phyloP scores from a whole-genome alignment of 2,329 filamentous ascomycete genomes.

The Colletotrichum phormii region DNA sequence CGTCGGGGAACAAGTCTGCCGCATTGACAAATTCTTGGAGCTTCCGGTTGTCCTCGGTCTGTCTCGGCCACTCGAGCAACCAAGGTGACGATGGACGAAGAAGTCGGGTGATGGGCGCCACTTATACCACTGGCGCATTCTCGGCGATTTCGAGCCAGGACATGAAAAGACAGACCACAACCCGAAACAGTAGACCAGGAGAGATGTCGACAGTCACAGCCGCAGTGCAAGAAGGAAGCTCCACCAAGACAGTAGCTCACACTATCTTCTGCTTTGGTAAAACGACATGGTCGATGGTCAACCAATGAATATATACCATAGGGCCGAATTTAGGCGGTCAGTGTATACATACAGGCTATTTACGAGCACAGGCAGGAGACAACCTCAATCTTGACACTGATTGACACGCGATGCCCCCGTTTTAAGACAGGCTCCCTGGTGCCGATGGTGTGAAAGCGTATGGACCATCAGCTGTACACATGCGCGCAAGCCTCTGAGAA shows the following conservation, averaged over 20 bases:
- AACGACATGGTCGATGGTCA: background rate
- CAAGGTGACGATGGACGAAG: background rate
- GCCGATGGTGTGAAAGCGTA: constrained; percentile 21
- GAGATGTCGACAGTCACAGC: background rate
- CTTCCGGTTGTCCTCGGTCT: constrained; percentile 3
- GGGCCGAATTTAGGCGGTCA: constrained; percentile 1
- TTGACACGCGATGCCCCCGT: constrained; percentile 31
- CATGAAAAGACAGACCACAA: constrained; percentile 5
- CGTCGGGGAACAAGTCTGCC: background rate
- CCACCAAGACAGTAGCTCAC: background rate
- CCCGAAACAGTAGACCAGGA: background rate
- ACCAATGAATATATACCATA: background rate
- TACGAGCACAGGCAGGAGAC: background rate
- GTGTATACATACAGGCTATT: background rate
- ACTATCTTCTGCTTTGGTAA: background rate
- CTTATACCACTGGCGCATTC: constrained; percentile 13
- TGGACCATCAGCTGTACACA: constrained; percentile 1
- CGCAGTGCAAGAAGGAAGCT: background rate
- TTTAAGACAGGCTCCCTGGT: constrained; percentile 14
- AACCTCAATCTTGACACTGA: background rate
- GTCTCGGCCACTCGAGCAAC: background rate
- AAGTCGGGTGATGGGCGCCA: constrained; percentile 1
- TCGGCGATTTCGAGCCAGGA: constrained; percentile 1
- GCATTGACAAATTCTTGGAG: constrained; percentile 1
- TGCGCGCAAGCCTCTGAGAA: constrained; percentile 2